Conservation (phyloP, 768 basidiomycete species). For the Fibroporia radiculosa region DNA sequence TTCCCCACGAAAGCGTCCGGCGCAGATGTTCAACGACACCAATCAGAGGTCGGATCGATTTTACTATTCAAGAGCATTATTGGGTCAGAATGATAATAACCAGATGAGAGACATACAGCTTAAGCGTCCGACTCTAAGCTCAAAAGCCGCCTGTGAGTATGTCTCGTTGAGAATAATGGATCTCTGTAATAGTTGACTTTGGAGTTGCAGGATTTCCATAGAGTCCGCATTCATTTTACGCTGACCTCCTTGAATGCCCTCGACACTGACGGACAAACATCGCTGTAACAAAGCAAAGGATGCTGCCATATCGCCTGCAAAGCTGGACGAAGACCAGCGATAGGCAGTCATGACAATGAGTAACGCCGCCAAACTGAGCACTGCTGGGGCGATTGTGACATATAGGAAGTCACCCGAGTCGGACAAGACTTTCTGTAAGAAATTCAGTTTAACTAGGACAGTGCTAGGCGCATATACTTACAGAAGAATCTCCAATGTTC, state of each 20-base stretch:
- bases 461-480: constrained; percentile 14
- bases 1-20: constrained; percentile 37
- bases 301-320: constrained; percentile 31
- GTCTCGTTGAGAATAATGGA: constrained; percentile 32
- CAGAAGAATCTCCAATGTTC: constrained; percentile 25
- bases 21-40: constrained; percentile 37
- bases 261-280: constrained; percentile 27
- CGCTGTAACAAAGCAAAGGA: constrained; percentile 27
- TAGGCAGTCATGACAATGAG: constrained; percentile 30
- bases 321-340: constrained; percentile 35
- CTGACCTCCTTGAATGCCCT: constrained; percentile 16
- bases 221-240: constrained; percentile 10
- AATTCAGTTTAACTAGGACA: neutral
- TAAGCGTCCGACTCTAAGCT: constrained; percentile 36
- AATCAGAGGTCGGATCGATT: constrained; percentile 35
- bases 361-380: constrained; percentile 30
- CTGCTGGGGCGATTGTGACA: constrained; percentile 32
- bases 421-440: constrained; percentile 18
- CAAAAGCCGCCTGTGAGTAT: constrained; percentile 39
- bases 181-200: constrained; percentile 24
- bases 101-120: constrained; percentile 31
- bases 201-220: constrained; percentile 14
- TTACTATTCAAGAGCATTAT: constrained; percentile 20
- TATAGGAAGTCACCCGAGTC: constrained; percentile 30
- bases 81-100: neutral